These are phyloP conservation scores for Metschnikowia reukaufii DNA, from an alignment of 805 yeast species.

Conservation along the genomic window DNA sequence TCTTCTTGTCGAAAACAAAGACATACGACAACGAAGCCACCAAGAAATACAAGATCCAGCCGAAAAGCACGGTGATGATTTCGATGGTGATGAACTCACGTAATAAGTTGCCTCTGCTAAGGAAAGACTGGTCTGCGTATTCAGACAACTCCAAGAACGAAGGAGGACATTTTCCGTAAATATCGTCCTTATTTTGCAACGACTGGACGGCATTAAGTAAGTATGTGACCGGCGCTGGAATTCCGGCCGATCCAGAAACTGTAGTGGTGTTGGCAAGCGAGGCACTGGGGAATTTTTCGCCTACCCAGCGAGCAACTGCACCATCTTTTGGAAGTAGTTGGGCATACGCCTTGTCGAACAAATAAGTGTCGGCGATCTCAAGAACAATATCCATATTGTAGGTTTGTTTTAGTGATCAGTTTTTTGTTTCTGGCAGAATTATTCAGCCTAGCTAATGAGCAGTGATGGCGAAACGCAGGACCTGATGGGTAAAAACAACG, in stretches of 20 bases:
- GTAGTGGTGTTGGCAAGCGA: conserved; percentile 17
- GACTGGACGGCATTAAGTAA: conserved; percentile 18
- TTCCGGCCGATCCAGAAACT: conserved; percentile 12
- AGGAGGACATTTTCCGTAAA: conserved; percentile 69
- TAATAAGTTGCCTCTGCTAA: conserved; percentile 68
- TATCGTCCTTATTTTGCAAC: conserved; percentile 37
- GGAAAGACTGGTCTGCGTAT: conserved; percentile 62
- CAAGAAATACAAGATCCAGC: conserved; percentile 75
- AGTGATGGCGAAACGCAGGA: conserved; percentile 2
- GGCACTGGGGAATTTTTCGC: conserved; percentile 10
- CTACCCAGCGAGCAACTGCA: conserved; percentile 30
- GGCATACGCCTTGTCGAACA: conserved; percentile 77
- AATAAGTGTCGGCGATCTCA: conserved; percentile 71
- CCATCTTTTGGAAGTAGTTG: conserved; percentile 59
- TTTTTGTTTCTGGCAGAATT: neutral
- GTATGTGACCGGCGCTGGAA: conserved; percentile 17
- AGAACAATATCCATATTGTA: conserved; percentile 82
- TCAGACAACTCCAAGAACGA: conserved; percentile 53
- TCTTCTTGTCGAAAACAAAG: conserved; percentile 80
- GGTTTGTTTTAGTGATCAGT: neutral
- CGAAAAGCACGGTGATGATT: conserved; percentile 73
- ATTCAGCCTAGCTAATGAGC: neutral
- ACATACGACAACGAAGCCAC: conserved; percentile 77
- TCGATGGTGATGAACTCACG: conserved; percentile 73
- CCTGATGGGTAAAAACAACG: too few relatives aligned